Evolutionary conservation across 2,329 filamentous ascomycete species (phyloP), one percentile per base, ranked within the genome.

Genomic region (Beauveria rudraprayagi): DNA sequence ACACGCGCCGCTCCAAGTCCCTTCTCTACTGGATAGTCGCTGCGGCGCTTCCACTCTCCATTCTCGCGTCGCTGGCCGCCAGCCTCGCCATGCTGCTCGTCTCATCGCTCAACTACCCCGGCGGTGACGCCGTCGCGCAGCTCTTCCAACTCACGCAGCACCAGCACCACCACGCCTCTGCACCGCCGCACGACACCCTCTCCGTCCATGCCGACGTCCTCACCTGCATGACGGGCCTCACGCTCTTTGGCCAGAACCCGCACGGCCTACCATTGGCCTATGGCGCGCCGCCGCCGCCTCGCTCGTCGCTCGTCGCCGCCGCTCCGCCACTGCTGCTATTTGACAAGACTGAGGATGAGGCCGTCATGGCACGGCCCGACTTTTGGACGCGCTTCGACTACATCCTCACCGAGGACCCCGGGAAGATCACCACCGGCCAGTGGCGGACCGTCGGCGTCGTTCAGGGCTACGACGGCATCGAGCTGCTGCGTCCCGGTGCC

Each of bases 101-200:
- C 63, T 96, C 92, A 0, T 88, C 90, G 16, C 84, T 95, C 61
- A 99, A 97, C 75, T 99, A 99, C 70, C 94, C 94, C 1, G 94
- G 94, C 53, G 94, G 91, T 24, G 84, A 90, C 62, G 94, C 92
- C 2, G 79, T 97, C 24, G 66, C 73, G 9, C 77, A 80, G 50
- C 75, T 88, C 44, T 78, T 81, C 62, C 63, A 65, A 52, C 66
- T 75, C 28, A 64, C 72, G 55, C 58, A 63, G 14, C 34, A 37
- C 11, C 34, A 37, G 11, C 34, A 16, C 69, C 34, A 37, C 2
- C 57, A 63, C 69, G 43, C 63, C 65, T 9, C 34, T 69, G 8
- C 61, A 66, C 19, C 56, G 67, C n/a, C 34, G 8, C 26, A 30
- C 65, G 26, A 47, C n/a, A 55, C 63, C 6, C 72, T 81, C 14